Conservation (phyloP, 306 rosid species). For the Glycine tomentella region DNA sequence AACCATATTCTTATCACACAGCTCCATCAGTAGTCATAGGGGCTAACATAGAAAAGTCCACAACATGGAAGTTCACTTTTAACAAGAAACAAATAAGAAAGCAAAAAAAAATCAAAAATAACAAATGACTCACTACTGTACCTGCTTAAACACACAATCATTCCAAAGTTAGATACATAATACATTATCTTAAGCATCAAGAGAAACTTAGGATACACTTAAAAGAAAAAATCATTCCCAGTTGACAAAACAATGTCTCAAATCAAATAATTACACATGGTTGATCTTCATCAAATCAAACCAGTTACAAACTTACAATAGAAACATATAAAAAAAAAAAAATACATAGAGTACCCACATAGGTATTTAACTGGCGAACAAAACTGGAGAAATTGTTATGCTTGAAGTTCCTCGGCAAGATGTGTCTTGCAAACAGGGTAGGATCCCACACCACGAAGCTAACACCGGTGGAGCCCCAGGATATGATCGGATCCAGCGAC, state of each 20-base stretch:
- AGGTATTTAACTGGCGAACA: conserved; percentile 81
- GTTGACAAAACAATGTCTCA: conserved; percentile 24
- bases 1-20: conserved; percentile 38
- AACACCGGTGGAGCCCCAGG: conserved; percentile 66
- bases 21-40: conserved; percentile 9
- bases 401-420: conserved; percentile 80
- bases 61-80: neutral
- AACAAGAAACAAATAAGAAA: conserved; percentile 23
- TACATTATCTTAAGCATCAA: conserved; percentile 19
- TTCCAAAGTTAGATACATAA: neutral
- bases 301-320: conserved; percentile 40
- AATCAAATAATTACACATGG: conserved; percentile 26
- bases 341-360: conserved; percentile 54
- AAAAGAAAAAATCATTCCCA: neutral
- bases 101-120: neutral
- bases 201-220: neutral
- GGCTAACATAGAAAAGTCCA: conserved; percentile 1
- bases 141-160: conserved; percentile 28
- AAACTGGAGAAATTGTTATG: conserved; percentile 89
- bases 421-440: conserved; percentile 58
- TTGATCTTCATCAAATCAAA: conserved; percentile 40
- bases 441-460: conserved; percentile 84
- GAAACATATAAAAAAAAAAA: no score
- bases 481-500: conserved; percentile 61
- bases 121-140: neutral